Percentiles rank a stretch among this genome's conserved stretches.
phyloP scores from a whole-genome alignment of 2,329 filamentous ascomycete genomes.

The Phialemoniopsis sp. region DNA sequence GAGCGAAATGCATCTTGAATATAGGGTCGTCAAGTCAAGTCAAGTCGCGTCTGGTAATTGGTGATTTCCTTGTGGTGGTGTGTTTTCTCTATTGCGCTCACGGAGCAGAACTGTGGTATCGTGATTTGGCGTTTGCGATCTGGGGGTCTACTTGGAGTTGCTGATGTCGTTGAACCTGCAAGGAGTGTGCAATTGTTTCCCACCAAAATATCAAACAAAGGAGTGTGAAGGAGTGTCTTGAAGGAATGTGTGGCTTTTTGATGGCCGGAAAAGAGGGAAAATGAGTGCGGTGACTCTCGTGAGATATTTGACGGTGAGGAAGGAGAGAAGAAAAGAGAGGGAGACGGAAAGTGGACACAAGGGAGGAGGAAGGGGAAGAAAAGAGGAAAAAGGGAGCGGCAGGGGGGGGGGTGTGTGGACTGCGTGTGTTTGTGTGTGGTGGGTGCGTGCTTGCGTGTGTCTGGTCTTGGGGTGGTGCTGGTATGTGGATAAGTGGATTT shows the following conservation, averaged over 20 bases:
- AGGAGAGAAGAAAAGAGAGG: background rate
- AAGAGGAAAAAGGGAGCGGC: background rate
- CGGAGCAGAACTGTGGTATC: background rate
- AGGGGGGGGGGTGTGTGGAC: no score
- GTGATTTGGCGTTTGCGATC: background rate
- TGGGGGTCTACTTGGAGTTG: background rate
- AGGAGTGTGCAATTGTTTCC: constrained; percentile 1
- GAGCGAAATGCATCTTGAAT: constrained; percentile 15
- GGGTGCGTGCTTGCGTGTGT: no score
- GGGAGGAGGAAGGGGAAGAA: background rate
- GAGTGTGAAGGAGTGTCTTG: constrained; percentile 4
- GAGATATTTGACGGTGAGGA: background rate
- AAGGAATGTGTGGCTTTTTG: constrained; percentile 3
- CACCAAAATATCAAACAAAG: constrained; percentile 1
- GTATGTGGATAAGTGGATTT: no score
- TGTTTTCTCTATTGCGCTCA: background rate
- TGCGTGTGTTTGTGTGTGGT: no score
- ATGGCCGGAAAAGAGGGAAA: background rate
- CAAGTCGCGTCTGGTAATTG: background rate
- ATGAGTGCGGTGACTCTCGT: background rate
- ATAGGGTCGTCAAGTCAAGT: background rate
- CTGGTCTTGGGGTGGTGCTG: no score
- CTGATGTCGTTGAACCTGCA: constrained; percentile 3
- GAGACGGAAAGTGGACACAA: constrained; percentile 1
- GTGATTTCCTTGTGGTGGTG: background rate